phyloP scores from a whole-genome alignment of 164 flowering plant genomes.

The Vitis labrusca region DNA sequence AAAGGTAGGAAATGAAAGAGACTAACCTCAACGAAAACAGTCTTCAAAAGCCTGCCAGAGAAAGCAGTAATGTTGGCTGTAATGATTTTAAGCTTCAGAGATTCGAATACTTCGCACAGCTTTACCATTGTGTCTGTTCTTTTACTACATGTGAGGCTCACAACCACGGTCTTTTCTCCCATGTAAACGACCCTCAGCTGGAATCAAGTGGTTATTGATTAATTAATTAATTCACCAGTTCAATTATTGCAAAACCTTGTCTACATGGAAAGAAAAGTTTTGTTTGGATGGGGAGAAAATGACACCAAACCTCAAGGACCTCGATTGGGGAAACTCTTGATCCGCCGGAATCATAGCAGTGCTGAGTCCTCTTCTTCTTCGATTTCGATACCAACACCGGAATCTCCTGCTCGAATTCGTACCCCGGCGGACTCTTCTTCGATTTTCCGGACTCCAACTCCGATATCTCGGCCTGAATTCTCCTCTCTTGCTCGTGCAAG shows the following conservation, averaged over 20 bases:
- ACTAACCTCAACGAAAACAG: slow-evolving; percentile 74
- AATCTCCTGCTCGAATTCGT: slow-evolving; percentile 14
- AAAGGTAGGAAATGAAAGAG: neutral
- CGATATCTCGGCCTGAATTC: slow-evolving; percentile 49
- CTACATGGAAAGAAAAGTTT: slow-evolving; percentile 2
- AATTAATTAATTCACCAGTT: neutral
- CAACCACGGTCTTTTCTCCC: slow-evolving; percentile 61
- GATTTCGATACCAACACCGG: slow-evolving; percentile 17
- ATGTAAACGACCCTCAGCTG: slow-evolving; percentile 65
- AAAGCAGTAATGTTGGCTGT: slow-evolving; percentile 68
- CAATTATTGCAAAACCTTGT: neutral
- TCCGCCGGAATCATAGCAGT: slow-evolving; percentile 18
- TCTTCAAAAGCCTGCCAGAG: slow-evolving; percentile 66
- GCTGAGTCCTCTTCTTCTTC: slow-evolving; percentile 47
- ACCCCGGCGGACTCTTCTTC: slow-evolving; percentile 11
- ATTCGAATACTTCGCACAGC: slow-evolving; percentile 71
- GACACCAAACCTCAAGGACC: slow-evolving; percentile 48
- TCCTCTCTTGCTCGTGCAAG: slow-evolving; percentile 64
- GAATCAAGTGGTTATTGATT: neutral
- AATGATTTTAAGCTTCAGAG: slow-evolving; percentile 69
- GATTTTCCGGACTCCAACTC: slow-evolving; percentile 49
- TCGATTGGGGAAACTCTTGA: slow-evolving; percentile 45
- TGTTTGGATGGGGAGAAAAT: neutral
- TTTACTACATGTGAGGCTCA: slow-evolving; percentile 68
- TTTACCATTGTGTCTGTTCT: slow-evolving; percentile 75